Percentiles rank a stretch among this genome's conserved stretches.
phyloP scores from a whole-genome alignment of 441 rosid genomes.

The Jatropha podagrica region DNA sequence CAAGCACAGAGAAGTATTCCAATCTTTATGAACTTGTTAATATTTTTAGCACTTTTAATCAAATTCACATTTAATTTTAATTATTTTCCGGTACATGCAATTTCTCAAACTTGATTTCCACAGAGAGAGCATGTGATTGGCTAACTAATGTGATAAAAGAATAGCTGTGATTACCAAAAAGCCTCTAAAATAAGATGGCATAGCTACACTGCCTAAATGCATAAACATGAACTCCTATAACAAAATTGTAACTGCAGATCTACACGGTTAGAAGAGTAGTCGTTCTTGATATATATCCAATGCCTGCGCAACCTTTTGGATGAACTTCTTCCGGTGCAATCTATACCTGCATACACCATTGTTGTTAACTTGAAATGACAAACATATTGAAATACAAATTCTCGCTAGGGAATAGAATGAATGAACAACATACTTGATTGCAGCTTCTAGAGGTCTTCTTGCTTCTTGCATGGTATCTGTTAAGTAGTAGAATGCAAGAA shows the following conservation, averaged over 20 bases:
- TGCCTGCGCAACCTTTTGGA: constrained; percentile 63
- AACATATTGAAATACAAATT: not conserved
- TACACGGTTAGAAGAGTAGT: constrained; percentile 44
- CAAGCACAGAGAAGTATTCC: no score
- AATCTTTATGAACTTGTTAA: no score
- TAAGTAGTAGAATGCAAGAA: constrained; percentile 1
- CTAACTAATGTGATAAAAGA: no score
- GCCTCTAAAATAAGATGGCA: no score
- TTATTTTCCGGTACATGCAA: no score
- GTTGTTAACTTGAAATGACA: not conserved
- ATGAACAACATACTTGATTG: constrained; percentile 49
- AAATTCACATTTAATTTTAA: no score
- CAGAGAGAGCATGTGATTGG: no score
- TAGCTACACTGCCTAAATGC: not conserved
- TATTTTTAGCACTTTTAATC: no score
- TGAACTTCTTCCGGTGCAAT: constrained; percentile 66
- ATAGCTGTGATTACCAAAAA: no score
- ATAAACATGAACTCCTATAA: not conserved
- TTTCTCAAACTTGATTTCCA: no score
- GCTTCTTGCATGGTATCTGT: constrained; percentile 61
- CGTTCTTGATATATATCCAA: constrained; percentile 74
- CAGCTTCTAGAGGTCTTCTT: constrained; percentile 54
- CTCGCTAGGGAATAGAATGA: not conserved
- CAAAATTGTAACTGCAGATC: constrained; percentile 21
- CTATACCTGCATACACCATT: constrained; percentile 51